Percentiles rank a stretch among this genome's conserved stretches.
Evolutionary conservation across 2,329 filamentous ascomycete genomes (phyloP).

Genomic region (Cercospora citrullina): DNA sequence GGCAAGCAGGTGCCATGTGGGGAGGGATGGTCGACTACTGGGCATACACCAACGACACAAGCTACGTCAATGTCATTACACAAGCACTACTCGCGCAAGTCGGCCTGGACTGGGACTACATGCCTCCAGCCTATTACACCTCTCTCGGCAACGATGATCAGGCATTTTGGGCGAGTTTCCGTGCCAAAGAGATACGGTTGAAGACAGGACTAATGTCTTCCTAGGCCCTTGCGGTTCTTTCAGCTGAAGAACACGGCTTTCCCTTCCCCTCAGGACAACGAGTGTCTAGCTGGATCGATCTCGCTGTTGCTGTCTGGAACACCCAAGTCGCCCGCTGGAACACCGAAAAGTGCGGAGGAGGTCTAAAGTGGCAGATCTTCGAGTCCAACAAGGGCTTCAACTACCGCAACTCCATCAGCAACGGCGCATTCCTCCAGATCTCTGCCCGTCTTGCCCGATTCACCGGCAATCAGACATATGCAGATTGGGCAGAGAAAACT

Average conservation of each 20-base stretch:
- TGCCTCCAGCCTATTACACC: slow-evolving; percentile 41
- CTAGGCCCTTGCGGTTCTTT: slow-evolving; percentile 81
- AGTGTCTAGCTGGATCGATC: slow-evolving; percentile 67
- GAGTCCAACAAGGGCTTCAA: slow-evolving; percentile 67
- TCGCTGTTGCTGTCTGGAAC: slow-evolving; percentile 79
- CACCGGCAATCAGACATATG: slow-evolving; percentile 76
- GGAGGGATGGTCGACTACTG: slow-evolving; percentile 46
- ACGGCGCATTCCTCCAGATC: slow-evolving; percentile 60
- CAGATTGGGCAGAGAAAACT: slow-evolving; percentile 69
- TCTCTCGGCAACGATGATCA: slow-evolving; percentile 56
- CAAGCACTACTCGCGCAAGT: slow-evolving; percentile 47
- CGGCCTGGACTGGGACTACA: slow-evolving; percentile 46
- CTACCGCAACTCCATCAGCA: slow-evolving; percentile 61
- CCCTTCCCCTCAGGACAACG: slow-evolving; percentile 59
- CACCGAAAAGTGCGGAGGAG: slow-evolving; percentile 64
- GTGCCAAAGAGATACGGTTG: background rate
- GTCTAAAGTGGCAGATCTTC: slow-evolving; percentile 84
- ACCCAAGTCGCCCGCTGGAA: slow-evolving; percentile 74
- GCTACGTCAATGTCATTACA: slow-evolving; percentile 45
- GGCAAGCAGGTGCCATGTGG: slow-evolving; percentile 47
- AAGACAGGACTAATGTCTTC: slow-evolving; percentile 51
- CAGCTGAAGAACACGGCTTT: slow-evolving; percentile 74
- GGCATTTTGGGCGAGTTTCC: slow-evolving; percentile 36
- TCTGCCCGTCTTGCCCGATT: slow-evolving; percentile 71
- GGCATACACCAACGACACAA: slow-evolving; percentile 48